Base-by-base conservation (phyloP, 495 filamentous ascomycete genomes). In the Chaetomium tenue region DNA sequence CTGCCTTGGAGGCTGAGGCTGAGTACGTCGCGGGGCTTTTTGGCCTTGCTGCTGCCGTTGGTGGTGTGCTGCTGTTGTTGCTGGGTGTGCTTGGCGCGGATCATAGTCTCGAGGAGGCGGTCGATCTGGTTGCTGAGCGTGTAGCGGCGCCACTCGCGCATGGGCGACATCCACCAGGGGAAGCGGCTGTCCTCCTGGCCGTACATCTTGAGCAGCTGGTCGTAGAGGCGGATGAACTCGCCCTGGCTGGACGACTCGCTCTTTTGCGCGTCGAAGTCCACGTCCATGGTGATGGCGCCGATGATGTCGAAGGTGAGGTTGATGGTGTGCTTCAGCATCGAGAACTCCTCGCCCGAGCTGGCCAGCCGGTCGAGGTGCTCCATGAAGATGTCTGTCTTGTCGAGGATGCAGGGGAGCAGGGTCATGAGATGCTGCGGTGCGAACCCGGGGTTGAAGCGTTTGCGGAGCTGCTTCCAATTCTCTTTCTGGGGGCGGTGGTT, bases 271-370 rank as follows among this genome's bases (percentile, higher is more conserved):
- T 75, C 55, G 13, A 78, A 68, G 54, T 77, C 70, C 13, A 60
- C 50, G 52, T 71, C 71, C 70, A 78, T 75, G 16, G 74, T 67
- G 9, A 79, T 70, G 37, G 71, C 67, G 1, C 76, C 73, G 51
- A 81, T 82, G 22, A 77, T 75, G 63, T 78, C 75, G 48, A 78
- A 77, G 2, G 76, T 78, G 3, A 78, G 63, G n/a, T 72, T 69
- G 26, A 71, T 71, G 46, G 69, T 64, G 11, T 69, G 63, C 11
- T 66, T 60, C 33, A 37, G 33, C 33, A 30, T 64, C 58, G 9
- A 77, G 53, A 79, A 79, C 25, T 68, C 68, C 9, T 76, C 66
- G 2, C 67, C 73, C 2, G 64, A 66, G 28, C 26, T 5, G 22
- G 66, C 71, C 22, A 69, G 70, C 20, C 62, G 54, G 39, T 76